Evolutionary conservation across 352 stramenopile species (phyloP).

Genomic region (Aphanomyces astaci): DNA sequence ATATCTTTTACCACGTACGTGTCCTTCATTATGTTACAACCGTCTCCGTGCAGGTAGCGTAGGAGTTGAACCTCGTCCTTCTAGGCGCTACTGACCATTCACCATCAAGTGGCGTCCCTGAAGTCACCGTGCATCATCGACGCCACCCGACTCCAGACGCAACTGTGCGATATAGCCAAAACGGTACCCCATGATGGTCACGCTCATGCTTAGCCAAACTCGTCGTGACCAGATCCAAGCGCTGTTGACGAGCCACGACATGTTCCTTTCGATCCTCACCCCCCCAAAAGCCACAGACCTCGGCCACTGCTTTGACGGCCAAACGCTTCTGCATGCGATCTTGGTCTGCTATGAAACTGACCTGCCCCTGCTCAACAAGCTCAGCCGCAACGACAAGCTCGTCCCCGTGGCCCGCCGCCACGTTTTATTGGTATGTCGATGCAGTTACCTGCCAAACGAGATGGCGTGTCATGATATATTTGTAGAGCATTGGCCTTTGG

Average conservation of each 20-base stretch:
- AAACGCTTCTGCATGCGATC: constrained; percentile 40
- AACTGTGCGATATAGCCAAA: constrained; percentile 2
- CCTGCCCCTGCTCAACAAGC: constrained; percentile 30
- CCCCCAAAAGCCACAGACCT: background rate
- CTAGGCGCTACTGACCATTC: constrained; percentile 6
- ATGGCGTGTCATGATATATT: no score
- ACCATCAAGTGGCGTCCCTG: constrained; percentile 1
- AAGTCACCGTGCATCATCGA: background rate
- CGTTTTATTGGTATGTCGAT: background rate
- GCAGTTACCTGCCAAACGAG: background rate
- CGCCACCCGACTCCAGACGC: background rate
- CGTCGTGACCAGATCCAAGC: background rate
- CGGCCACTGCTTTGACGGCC: constrained; percentile 3
- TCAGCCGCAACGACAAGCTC: constrained; percentile 4
- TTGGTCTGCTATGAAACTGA: constrained; percentile 52
- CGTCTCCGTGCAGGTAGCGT: no score
- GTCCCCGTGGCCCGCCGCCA: constrained; percentile 36
- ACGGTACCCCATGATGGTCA: background rate
- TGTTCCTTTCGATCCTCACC: constrained; percentile 6
- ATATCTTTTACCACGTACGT: constrained; percentile 14
- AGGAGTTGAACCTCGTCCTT: no score
- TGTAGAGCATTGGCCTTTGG: constrained; percentile 6
- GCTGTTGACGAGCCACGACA: background rate
- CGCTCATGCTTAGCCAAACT: background rate
- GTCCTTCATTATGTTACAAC: background rate